These are phyloP conservation scores for Cucumis melo DNA, from an alignment of 306 rosid species.

Conservation along the genomic window DNA sequence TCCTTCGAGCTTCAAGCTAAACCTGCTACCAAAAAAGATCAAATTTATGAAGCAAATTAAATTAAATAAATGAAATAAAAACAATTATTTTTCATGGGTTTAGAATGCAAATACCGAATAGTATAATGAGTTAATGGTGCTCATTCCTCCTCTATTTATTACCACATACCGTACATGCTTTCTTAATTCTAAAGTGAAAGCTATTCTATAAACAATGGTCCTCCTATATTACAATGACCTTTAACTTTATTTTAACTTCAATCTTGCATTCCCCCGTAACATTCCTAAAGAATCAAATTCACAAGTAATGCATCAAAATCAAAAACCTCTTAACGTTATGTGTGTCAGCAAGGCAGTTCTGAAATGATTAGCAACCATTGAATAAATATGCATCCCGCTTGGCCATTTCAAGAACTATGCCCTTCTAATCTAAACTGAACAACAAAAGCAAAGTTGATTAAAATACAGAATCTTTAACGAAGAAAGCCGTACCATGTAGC, in stretches of 20 bases:
- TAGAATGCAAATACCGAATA: not conserved
- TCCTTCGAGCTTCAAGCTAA: not conserved
- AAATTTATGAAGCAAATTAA: not conserved
- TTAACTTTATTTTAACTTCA: not conserved
- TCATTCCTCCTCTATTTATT: not conserved
- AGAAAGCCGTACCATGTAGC: not conserved
- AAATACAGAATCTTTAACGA: not conserved
- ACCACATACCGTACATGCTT: not conserved
- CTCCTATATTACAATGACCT: not conserved
- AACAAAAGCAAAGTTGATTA: not conserved
- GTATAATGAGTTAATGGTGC: not conserved
- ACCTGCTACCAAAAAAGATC: not conserved
- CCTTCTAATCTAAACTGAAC: not conserved
- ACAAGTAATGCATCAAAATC: not conserved
- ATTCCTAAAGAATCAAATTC: conserved; percentile 1
- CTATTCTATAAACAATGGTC: not conserved
- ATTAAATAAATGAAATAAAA: too few relatives aligned
- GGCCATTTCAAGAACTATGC: not conserved
- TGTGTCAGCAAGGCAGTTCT: not conserved
- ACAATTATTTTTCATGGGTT: not conserved
- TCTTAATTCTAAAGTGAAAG: not conserved
- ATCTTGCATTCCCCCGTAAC: not conserved
- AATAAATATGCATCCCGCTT: not conserved
- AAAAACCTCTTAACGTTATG: not conserved
- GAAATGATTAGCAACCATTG: not conserved